phyloP scores from a whole-genome alignment of 1,284 basidiomycete genomes.

The Leccinum subatratum region DNA sequence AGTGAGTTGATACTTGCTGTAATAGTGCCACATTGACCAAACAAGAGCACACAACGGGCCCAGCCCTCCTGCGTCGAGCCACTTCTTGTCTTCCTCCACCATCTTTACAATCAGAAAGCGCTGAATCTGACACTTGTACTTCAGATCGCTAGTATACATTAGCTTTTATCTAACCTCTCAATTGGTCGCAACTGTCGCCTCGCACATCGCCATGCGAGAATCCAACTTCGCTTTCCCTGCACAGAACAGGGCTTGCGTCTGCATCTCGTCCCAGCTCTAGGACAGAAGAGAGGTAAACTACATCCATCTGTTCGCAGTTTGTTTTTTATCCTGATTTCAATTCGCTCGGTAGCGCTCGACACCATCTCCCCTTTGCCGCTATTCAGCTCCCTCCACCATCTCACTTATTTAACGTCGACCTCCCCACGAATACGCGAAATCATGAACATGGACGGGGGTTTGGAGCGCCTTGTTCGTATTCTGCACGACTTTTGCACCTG shows the following conservation, averaged over 20 bases:
- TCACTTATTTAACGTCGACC: conserved; percentile 95
- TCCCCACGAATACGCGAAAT: conserved; percentile 98
- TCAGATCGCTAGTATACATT: conserved; percentile 1
- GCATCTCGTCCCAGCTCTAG: conserved; percentile 91
- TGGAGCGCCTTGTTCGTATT: conserved; percentile 92
- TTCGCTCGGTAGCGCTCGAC: conserved; percentile 72
- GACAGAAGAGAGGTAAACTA: conserved; percentile 86
- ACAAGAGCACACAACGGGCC: conserved; percentile 28
- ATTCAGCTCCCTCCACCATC: conserved; percentile 95
- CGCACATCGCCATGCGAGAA: conserved; percentile 72
- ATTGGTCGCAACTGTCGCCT: conserved; percentile 19
- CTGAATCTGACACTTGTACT: not conserved
- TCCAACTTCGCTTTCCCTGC: conserved; percentile 94
- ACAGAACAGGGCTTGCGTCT: conserved; percentile 93
- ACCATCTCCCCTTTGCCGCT: conserved; percentile 86
- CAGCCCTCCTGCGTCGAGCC: conserved; percentile 21
- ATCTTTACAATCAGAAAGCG: conserved; percentile 2
- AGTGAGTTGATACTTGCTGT: too few relatives aligned
- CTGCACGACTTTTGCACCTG: conserved; percentile 81
- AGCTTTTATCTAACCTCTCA: conserved; percentile 16
- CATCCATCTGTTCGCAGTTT: conserved; percentile 1
- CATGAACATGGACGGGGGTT: conserved; percentile 94
- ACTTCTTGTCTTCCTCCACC: conserved; percentile 10
- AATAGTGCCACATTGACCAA: conserved; percentile 27
- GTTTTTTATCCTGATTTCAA: conserved; percentile 19